Evolutionary conservation across 2,329 filamentous ascomycete genomes (phyloP).

Genomic region (Delphinella strobiligena): DNA sequence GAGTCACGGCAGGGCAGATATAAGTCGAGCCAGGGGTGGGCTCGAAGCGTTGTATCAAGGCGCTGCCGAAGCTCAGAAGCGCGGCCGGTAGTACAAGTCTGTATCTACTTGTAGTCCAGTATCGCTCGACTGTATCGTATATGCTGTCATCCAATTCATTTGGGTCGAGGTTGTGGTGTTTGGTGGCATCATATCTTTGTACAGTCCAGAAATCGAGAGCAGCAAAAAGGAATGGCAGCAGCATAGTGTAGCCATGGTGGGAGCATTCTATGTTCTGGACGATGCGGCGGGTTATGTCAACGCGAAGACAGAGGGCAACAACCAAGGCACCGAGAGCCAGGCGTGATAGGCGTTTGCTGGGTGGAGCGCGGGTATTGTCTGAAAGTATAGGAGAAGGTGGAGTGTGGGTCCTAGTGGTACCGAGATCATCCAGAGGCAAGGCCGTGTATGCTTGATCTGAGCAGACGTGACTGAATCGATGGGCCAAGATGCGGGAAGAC

Average conservation of each 20-base stretch:
- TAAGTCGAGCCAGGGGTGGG: slow-evolving; percentile 32
- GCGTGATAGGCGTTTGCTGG: slow-evolving; percentile 17
- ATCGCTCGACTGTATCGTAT: slow-evolving; percentile 20
- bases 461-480: slow-evolving; percentile 16
- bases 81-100: slow-evolving; percentile 27
- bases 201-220: slow-evolving; percentile 16
- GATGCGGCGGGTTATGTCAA: slow-evolving; percentile 29
- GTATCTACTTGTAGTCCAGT: slow-evolving; percentile 22
- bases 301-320: slow-evolving; percentile 19
- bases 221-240: slow-evolving; percentile 19
- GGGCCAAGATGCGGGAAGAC: slow-evolving; percentile 25
- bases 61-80: slow-evolving; percentile 27
- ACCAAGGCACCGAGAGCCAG: slow-evolving; percentile 17
- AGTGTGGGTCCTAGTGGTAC: neutral
- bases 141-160: slow-evolving; percentile 10
- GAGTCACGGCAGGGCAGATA: slow-evolving; percentile 33
- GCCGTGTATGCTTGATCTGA: slow-evolving; percentile 12
- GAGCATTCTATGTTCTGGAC: slow-evolving; percentile 33
- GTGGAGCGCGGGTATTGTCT: slow-evolving; percentile 13
- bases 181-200: slow-evolving; percentile 9
- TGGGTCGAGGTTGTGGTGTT: slow-evolving; percentile 13
- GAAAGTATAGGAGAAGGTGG: neutral
- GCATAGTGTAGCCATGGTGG: slow-evolving; percentile 11
- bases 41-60: slow-evolving; percentile 24
- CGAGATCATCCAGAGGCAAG: slow-evolving; percentile 19